These are phyloP conservation scores for Phytomonas sp. DNA, from an alignment of 208 protist species.

Conservation along the genomic window DNA sequence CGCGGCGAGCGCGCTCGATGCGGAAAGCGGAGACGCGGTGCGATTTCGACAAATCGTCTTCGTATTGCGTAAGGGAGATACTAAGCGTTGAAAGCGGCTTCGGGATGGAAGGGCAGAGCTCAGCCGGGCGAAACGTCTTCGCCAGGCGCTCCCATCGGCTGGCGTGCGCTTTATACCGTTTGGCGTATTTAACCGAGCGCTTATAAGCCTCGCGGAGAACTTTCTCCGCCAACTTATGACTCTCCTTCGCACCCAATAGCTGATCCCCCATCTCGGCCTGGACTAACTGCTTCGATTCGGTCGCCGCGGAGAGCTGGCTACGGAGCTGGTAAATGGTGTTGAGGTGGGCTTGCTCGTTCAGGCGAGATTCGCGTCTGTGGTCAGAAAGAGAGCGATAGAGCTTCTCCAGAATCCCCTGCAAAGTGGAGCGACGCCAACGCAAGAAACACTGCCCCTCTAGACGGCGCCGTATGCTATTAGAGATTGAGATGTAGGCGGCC, in stretches of 20 bases:
- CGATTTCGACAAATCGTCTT: slow-evolving; percentile 34
- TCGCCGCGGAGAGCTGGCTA: slow-evolving; percentile 17
- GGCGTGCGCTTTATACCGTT: slow-evolving; percentile 21
- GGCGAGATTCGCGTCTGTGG: slow-evolving; percentile 15
- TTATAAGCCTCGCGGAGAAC: slow-evolving; percentile 39
- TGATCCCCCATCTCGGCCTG: slow-evolving; percentile 30
- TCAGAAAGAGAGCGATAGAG: slow-evolving; percentile 24
- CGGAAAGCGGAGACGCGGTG: slow-evolving; percentile 8
- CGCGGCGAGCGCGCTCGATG: slow-evolving; percentile 14
- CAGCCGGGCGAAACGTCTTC: slow-evolving; percentile 56
- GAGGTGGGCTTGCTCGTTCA: slow-evolving; percentile 10
- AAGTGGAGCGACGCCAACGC: slow-evolving; percentile 55
- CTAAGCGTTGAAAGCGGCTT: slow-evolving; percentile 20
- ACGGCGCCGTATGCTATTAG: slow-evolving; percentile 20
- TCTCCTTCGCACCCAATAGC: slow-evolving; percentile 58
- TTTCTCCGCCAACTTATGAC: slow-evolving; percentile 40
- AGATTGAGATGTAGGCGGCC: slow-evolving; percentile 27
- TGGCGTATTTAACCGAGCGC: slow-evolving; percentile 19
- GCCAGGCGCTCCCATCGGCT: slow-evolving; percentile 67
- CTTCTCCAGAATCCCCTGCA: slow-evolving; percentile 29
- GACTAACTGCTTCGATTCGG: slow-evolving; percentile 13
- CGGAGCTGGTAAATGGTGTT: slow-evolving; percentile 12
- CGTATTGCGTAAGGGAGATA: slow-evolving; percentile 23
- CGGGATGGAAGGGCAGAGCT: slow-evolving; percentile 29
- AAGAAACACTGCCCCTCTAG: slow-evolving; percentile 51